phyloP scores from a whole-genome alignment of 306 rosid genomes.

The Cicer pinnatifidum region DNA sequence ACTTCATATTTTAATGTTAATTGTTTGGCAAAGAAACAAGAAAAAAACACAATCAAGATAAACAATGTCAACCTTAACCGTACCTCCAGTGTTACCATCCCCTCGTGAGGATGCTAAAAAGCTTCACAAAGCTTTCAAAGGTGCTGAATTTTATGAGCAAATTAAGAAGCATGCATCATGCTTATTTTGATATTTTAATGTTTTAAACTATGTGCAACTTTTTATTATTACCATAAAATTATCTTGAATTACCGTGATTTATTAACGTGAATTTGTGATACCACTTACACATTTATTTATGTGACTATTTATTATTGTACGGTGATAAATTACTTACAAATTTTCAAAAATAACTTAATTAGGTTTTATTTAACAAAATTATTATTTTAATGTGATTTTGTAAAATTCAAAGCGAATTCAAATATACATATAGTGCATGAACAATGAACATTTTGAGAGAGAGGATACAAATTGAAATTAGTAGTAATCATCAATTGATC shows the following conservation, averaged over 20 bases:
- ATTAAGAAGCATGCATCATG: not conserved
- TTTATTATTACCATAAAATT: not conserved
- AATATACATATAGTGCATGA: too few species aligned
- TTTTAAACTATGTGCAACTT: not conserved
- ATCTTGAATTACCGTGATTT: not conserved
- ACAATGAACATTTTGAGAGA: too few species aligned
- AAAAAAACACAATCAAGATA: not conserved
- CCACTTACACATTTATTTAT: too few species aligned
- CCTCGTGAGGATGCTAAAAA: slow-evolving; percentile 66
- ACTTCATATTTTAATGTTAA: not conserved
- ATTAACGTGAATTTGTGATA: too few species aligned
- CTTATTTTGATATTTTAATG: slow-evolving; percentile 1
- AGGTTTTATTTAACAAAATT: too few species aligned
- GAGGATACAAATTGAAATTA: too few species aligned
- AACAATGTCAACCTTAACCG: slow-evolving; percentile 60
- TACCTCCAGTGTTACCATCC: slow-evolving; percentile 53
- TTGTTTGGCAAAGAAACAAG: not conserved
- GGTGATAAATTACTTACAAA: too few species aligned
- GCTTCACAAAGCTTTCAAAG: slow-evolving; percentile 77
- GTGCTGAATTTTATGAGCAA: slow-evolving; percentile 39
- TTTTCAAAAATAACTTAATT: too few species aligned
- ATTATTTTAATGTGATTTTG: not conserved
- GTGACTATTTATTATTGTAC: too few species aligned
- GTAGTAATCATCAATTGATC: too few species aligned
- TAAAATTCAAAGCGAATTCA: too few species aligned